These are phyloP conservation scores for Apiotrichum akiyoshidainum DNA, from an alignment of 1,284 basidiomycete genomes.

Conservation along the genomic window DNA sequence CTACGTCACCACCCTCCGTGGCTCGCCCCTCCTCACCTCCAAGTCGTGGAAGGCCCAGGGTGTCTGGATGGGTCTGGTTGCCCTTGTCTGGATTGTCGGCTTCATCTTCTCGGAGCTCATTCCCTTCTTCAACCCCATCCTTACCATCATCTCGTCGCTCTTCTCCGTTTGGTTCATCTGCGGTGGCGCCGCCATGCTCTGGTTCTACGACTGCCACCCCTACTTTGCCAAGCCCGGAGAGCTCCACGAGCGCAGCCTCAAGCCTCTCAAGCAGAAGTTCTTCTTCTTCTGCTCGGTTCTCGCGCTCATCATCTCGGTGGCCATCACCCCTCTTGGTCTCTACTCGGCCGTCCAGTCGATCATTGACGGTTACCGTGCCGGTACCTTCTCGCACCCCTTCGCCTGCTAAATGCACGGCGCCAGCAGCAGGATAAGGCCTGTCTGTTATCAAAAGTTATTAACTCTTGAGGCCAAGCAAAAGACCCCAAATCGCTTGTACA, in stretches of 20 bases:
- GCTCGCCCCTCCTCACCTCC: slow-evolving; percentile 36
- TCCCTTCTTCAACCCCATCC: slow-evolving; percentile 47
- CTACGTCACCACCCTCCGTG: slow-evolving; percentile 36
- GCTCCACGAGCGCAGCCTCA: slow-evolving; percentile 13
- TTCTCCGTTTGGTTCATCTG: slow-evolving; percentile 46
- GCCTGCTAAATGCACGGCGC: slow-evolving; percentile 28
- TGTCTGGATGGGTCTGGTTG: slow-evolving; percentile 39
- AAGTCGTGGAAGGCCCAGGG: slow-evolving; percentile 31
- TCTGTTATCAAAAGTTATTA: neutral
- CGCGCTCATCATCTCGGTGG: slow-evolving; percentile 28
- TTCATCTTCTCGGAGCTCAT: slow-evolving; percentile 44
- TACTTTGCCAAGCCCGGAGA: slow-evolving; percentile 24
- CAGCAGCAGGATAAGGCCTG: neutral
- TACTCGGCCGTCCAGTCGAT: slow-evolving; percentile 43
- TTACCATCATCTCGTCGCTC: slow-evolving; percentile 43
- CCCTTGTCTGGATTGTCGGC: slow-evolving; percentile 39
- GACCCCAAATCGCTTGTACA: slow-evolving; percentile 5
- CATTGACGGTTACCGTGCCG: slow-evolving; percentile 36
- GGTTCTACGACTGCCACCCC: slow-evolving; percentile 37
- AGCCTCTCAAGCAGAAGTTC: slow-evolving; percentile 23
- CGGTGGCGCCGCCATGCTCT: slow-evolving; percentile 40
- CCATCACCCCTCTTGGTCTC: slow-evolving; percentile 42
- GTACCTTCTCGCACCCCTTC: slow-evolving; percentile 41
- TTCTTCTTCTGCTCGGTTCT: slow-evolving; percentile 22
- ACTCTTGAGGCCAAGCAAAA: neutral